Evolutionary conservation across 352 stramenopile species (phyloP).

Genomic region (Pythium brassicae): DNA sequence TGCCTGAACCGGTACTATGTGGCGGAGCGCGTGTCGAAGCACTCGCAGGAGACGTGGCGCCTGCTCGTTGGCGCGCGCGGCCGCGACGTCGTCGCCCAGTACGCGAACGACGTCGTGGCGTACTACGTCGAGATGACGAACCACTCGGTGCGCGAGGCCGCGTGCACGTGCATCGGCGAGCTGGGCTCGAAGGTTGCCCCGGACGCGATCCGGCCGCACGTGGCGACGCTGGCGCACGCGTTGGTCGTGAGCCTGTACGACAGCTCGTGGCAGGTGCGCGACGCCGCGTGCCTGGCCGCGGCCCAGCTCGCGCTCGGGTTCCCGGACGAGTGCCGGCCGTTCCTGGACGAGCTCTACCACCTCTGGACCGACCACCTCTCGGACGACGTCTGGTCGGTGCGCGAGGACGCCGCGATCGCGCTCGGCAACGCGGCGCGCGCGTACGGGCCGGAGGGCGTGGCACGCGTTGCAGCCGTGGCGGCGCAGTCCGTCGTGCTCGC

Average conservation of each 20-base stretch:
- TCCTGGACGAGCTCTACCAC: conserved; percentile 83
- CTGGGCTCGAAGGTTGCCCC: conserved; percentile 88
- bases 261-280: conserved; percentile 94
- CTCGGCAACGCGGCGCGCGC: conserved; percentile 92
- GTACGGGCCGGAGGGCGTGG: conserved; percentile 83
- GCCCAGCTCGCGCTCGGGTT: conserved; percentile 82
- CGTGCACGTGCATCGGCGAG: conserved; percentile 95
- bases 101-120: conserved; percentile 87
- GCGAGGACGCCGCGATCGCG: conserved; percentile 93
- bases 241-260: conserved; percentile 96
- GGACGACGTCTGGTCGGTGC: conserved; percentile 97
- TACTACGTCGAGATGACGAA: conserved; percentile 97
- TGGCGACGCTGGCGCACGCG: conserved; percentile 71
- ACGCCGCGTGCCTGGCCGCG: conserved; percentile 91
- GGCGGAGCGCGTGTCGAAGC: conserved; percentile 95
- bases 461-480: conserved; percentile 66
- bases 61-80: conserved; percentile 84
- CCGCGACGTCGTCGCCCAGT: conserved; percentile 78
- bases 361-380: conserved; percentile 95
- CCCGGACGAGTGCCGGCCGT: conserved; percentile 81
- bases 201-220: conserved; percentile 61
- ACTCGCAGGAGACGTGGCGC: conserved; percentile 95
- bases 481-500: conserved; percentile 79
- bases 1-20: conserved; percentile 98
- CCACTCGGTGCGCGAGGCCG: conserved; percentile 94